These are phyloP conservation scores for Arabidopsis arenosa DNA, from an alignment of 345 rosid species.

Conservation along the genomic window DNA sequence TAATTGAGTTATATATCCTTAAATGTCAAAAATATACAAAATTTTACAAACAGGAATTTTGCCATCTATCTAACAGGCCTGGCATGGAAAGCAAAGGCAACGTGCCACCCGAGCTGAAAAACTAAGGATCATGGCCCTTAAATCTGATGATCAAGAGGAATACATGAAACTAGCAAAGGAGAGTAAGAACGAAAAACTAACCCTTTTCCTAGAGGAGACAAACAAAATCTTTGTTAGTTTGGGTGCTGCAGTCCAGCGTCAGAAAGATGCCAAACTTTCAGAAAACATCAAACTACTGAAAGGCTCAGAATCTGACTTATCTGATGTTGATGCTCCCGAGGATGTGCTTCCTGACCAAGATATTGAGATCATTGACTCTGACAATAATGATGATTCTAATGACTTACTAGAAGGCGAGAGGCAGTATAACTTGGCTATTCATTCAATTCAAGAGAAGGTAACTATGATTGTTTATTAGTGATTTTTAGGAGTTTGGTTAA, in stretches of 20 bases:
- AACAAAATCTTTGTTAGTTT: constrained; percentile 89
- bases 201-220: constrained; percentile 88
- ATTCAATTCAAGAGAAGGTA: constrained; percentile 93
- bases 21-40: not conserved
- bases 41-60: not conserved
- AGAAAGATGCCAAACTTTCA: constrained; percentile 74
- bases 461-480: not conserved
- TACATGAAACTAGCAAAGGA: constrained; percentile 95
- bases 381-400: constrained; percentile 73
- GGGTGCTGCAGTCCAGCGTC: constrained; percentile 99
- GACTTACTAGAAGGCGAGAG: constrained; percentile 97
- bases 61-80: constrained; percentile 58
- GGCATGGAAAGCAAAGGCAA: constrained; percentile 99
- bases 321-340: constrained; percentile 67
- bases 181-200: constrained; percentile 93
- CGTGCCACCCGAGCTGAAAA: constrained; percentile 98
- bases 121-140: constrained; percentile 88
- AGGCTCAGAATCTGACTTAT: constrained; percentile 68
- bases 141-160: constrained; percentile 97
- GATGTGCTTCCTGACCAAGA: constrained; percentile 72
- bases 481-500: constrained; percentile 4
- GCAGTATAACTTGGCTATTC: constrained; percentile 93
- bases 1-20: not conserved
- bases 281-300: constrained; percentile 70
- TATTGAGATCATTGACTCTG: constrained; percentile 62